Evolutionary conservation across 2,329 filamentous ascomycete species (phyloP).

Genomic region (Pestalotiopsis fici): DNA sequence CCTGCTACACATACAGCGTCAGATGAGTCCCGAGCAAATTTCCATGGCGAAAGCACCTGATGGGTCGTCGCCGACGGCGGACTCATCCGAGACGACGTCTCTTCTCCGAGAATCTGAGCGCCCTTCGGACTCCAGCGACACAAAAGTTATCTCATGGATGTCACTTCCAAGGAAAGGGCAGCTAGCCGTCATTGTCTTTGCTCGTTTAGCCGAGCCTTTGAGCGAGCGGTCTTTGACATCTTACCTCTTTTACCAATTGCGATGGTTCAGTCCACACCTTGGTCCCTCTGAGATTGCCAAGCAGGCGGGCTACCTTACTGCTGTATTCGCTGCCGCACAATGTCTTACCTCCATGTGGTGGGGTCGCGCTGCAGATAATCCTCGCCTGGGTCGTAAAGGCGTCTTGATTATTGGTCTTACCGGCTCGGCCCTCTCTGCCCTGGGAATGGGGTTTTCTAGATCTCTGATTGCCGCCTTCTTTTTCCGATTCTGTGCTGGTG

Average conservation of each 20-base stretch:
- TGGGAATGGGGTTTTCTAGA: constrained; percentile 69
- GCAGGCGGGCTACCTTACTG: constrained; percentile 70
- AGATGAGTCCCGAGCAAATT: no score
- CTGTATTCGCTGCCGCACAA: constrained; percentile 68
- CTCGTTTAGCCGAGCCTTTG: neutral
- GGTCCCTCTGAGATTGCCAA: constrained; percentile 44
- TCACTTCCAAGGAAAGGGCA: constrained; percentile 1
- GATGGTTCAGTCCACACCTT: neutral
- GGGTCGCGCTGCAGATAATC: constrained; percentile 54
- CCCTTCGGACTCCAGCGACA: no score
- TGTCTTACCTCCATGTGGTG: constrained; percentile 70
- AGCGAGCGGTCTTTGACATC: neutral
- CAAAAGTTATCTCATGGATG: constrained; percentile 7
- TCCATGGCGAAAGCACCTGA: no score
- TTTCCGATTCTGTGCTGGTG: constrained; percentile 60
- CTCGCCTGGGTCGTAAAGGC: constrained; percentile 59
- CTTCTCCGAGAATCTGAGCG: no score
- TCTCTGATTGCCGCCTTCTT: constrained; percentile 4
- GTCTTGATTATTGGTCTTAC: constrained; percentile 67
- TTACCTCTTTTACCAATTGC: neutral
- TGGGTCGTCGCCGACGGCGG: no score
- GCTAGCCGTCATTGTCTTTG: neutral
- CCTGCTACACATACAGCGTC: no score
- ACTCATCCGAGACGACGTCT: no score
- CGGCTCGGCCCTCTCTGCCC: constrained; percentile 61